Base-by-base conservation (phyloP, 768 basidiomycete species). In the Obba rivulosa region DNA sequence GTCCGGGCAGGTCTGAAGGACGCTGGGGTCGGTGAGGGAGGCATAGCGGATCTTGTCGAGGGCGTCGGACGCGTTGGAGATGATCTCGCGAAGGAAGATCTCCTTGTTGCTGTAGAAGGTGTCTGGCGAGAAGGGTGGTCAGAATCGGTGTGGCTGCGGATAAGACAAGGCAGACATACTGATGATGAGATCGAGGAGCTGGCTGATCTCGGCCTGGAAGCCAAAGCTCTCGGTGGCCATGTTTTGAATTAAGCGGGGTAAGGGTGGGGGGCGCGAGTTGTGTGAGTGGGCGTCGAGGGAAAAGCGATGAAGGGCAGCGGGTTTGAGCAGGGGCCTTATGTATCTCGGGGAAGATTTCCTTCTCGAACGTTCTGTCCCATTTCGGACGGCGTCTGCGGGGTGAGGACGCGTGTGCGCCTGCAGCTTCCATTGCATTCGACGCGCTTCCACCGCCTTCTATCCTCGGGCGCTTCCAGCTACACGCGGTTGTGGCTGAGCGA, bases 81-180 rank as follows among this genome's bases (percentile, higher is more conserved):
- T 97, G 59, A 98, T 55, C 73, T 98, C 96, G 68, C 96, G 90
- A 60, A 99, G 85, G 83, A 98, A 98, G 70, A 99, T 98, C 75
- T 97, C 95, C 80, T 99, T 99, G 85, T 99, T 97, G 54, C 93
- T 96, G 84, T 98, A 99, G 85, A 98, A 98, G 55, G 95, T 97
- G 79, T 97, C 89, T 91, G 57, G 17, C n/a, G 9, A 42, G 28
- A 40, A 43, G 13, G 43, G 36, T 23, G 9, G 57, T 61, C 11
- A 60, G 56, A 20, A 31, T 20, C 42, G 41, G 52, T 49, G 41
- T 34, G 28, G 35, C 31, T n/a, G 25, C 20, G 34, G 34, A 14
- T 18, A 35, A n/a, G n/a, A 47, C 24, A 43, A 43, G 31, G 34
- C 5, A 18, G 53, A 72, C 88, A 51, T 63, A 92, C 89, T 97